Evolutionary conservation across 2,329 filamentous ascomycete genomes (phyloP).

Genomic region (Xylaria sp.): DNA sequence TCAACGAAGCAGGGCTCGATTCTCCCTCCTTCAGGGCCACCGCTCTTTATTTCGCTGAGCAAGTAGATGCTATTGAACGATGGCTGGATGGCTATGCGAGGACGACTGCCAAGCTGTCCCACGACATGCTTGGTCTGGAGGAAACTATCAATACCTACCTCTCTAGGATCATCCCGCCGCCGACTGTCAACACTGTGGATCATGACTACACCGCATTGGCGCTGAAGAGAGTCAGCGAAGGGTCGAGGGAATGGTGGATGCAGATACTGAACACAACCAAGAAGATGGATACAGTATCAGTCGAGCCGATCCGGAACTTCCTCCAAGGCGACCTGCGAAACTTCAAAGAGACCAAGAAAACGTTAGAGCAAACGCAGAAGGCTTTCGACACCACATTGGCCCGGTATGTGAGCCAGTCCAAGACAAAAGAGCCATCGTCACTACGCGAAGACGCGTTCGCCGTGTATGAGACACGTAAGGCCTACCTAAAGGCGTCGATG

Average conservation of each 20-base stretch:
- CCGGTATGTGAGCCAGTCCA: constrained; percentile 82
- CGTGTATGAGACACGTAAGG: constrained; percentile 87
- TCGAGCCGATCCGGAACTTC: constrained; percentile 82
- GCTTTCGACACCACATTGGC: constrained; percentile 80
- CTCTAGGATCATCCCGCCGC: constrained; percentile 72
- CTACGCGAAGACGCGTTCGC: constrained; percentile 94
- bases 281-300: constrained; percentile 73
- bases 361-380: constrained; percentile 79
- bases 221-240: constrained; percentile 82
- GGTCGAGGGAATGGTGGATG: constrained; percentile 85
- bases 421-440: constrained; percentile 90
- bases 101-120: constrained; percentile 57
- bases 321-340: constrained; percentile 76
- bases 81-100: constrained; percentile 75
- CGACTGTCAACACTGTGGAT: constrained; percentile 79
- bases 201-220: constrained; percentile 93
- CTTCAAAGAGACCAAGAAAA: constrained; percentile 82
- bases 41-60: constrained; percentile 83
- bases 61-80: constrained; percentile 86
- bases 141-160: constrained; percentile 78
- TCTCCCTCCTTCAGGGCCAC: constrained; percentile 93
- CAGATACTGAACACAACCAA: constrained; percentile 74
- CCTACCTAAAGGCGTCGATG: constrained; percentile 88
- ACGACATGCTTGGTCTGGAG: constrained; percentile 74
- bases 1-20: constrained; percentile 95